Conservation (phyloP, 2,329 filamentous ascomycete genomes). For the Clarireedia paspali region DNA sequence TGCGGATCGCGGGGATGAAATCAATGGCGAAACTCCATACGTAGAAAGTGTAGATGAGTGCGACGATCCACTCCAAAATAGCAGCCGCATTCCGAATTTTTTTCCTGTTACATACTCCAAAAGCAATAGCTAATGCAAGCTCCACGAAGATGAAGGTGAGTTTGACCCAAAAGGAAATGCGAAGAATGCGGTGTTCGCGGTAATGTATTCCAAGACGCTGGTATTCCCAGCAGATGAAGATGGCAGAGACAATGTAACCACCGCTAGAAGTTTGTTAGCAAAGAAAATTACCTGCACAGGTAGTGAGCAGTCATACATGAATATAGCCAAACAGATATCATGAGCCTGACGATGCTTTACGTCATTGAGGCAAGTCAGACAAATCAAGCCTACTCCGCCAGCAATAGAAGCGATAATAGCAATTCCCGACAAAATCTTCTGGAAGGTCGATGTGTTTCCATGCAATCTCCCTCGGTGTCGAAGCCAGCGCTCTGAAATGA, state of each 20-base stretch:
- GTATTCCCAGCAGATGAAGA: slow-evolving; percentile 88
- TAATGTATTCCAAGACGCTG: slow-evolving; percentile 76
- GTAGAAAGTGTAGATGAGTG: slow-evolving; percentile 83
- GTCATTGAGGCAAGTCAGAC: slow-evolving; percentile 79
- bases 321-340: slow-evolving; percentile 67
- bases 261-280: slow-evolving; percentile 26
- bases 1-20: slow-evolving; percentile 59
- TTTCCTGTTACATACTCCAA: slow-evolving; percentile 49
- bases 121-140: slow-evolving; percentile 63
- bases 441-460: slow-evolving; percentile 55
- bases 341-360: slow-evolving; percentile 57
- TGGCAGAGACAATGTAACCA: slow-evolving; percentile 76
- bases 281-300: not conserved
- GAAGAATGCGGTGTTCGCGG: slow-evolving; percentile 65
- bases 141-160: slow-evolving; percentile 77
- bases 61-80: slow-evolving; percentile 70
- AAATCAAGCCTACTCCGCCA: slow-evolving; percentile 71
- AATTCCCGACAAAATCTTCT: slow-evolving; percentile 54
- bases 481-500: slow-evolving; percentile 74
- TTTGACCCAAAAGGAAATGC: slow-evolving; percentile 81
- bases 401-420: slow-evolving; percentile 61
- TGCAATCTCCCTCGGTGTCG: slow-evolving; percentile 72
- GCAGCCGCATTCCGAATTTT: slow-evolving; percentile 58
- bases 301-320: slow-evolving; percentile 33
- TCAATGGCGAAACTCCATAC: slow-evolving; percentile 82